These are phyloP conservation scores for Lactarius indigo DNA, from an alignment of 768 basidiomycete genomes.

Conservation along the genomic window DNA sequence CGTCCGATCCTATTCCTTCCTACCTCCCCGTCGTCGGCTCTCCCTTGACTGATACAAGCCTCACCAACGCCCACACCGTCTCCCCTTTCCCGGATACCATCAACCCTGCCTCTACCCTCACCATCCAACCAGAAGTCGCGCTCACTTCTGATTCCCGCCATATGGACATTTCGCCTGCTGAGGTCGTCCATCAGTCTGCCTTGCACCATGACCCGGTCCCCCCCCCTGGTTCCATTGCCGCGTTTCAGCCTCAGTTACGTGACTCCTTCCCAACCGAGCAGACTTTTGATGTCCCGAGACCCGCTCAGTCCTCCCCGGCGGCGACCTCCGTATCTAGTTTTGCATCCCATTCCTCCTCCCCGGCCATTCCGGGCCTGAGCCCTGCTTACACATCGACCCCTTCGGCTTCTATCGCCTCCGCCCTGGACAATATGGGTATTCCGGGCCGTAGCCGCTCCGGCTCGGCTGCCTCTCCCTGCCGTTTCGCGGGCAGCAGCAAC, in stretches of 20 bases:
- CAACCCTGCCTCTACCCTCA: constrained; percentile 23
- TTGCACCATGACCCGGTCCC: constrained; percentile 17
- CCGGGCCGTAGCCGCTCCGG: constrained; percentile 33
- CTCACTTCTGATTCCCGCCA: constrained; percentile 29
- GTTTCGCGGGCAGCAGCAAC: constrained; percentile 25
- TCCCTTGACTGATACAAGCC: constrained; percentile 26
- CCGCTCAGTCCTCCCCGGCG: constrained; percentile 34
- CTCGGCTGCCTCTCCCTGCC: constrained; percentile 34
- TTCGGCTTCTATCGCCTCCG: constrained; percentile 34
- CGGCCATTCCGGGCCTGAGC: constrained; percentile 33
- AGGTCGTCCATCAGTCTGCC: constrained; percentile 12
- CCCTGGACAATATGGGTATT: constrained; percentile 31
- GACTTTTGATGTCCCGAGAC: constrained; percentile 28
- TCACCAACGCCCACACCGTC: constrained; percentile 25
- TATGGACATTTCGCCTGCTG: constrained; percentile 25
- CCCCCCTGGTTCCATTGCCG: constrained; percentile 12
- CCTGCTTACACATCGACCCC: constrained; percentile 31
- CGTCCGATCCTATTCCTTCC: constrained; percentile 18
- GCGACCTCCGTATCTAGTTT: constrained; percentile 33
- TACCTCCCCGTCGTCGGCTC: constrained; percentile 23
- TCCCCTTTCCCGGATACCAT: constrained; percentile 28
- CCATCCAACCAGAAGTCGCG: constrained; percentile 27
- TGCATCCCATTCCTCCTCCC: constrained; percentile 35
- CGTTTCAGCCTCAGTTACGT: constrained; percentile 19
- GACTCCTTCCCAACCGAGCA: constrained; percentile 17